Evolutionary conservation across 371 early-diverging fungal species (phyloP).

Genomic region (Mortierella sp.): DNA sequence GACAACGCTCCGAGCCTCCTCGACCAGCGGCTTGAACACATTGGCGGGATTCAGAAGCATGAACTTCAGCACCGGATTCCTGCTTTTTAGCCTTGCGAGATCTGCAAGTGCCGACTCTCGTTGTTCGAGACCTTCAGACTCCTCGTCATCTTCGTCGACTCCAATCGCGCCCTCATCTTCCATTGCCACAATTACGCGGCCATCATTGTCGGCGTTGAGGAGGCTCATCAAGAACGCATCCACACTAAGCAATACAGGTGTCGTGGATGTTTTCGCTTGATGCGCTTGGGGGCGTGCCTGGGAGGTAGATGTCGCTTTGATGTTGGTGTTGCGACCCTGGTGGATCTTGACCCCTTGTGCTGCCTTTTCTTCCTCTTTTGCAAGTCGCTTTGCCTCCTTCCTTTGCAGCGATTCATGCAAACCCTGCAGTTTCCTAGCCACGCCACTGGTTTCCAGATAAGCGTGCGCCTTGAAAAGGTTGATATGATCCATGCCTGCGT

Average conservation of each 20-base stretch:
- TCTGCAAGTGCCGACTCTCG: neutral
- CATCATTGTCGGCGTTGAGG: slow-evolving; percentile 74
- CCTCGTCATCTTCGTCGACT: slow-evolving; percentile 2
- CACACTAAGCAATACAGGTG: slow-evolving; percentile 63
- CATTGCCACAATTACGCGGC: slow-evolving; percentile 70
- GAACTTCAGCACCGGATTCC: slow-evolving; percentile 66
- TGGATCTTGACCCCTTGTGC: slow-evolving; percentile 26
- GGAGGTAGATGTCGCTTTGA: neutral
- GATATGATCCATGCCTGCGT: slow-evolving; percentile 80
- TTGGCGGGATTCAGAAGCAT: slow-evolving; percentile 90
- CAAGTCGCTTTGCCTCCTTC: slow-evolving; percentile 34
- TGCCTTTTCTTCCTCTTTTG: slow-evolving; percentile 55
- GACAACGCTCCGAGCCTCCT: slow-evolving; percentile 85
- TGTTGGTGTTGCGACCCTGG: slow-evolving; percentile 1
- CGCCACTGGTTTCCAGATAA: slow-evolving; percentile 76
- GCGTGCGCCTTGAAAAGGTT: slow-evolving; percentile 86
- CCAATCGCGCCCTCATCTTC: slow-evolving; percentile 25
- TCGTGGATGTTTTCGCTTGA: slow-evolving; percentile 17
- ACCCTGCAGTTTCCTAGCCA: slow-evolving; percentile 75
- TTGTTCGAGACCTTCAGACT: neutral
- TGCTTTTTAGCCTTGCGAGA: slow-evolving; percentile 9
- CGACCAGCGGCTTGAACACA: slow-evolving; percentile 82
- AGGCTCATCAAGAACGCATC: slow-evolving; percentile 70
- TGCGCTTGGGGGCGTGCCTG: too few relatives aligned
- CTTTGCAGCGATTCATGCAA: slow-evolving; percentile 40